Base-by-base conservation (phyloP, 1,284 basidiomycete species). In the Sporisorium exsertum region DNA sequence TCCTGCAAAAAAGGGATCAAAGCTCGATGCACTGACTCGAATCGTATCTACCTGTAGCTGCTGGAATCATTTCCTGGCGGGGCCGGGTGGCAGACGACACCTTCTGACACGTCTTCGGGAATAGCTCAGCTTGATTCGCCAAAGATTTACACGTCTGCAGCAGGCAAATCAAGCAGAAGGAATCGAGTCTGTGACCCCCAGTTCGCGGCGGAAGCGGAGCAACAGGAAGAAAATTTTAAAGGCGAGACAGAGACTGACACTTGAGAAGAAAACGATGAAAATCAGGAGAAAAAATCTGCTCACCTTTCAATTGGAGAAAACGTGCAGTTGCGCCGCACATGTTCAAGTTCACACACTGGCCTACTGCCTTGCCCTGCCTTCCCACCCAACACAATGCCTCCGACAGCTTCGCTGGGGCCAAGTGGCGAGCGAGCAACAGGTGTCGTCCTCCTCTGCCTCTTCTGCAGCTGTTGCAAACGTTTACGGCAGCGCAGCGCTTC, bases 1-100 rank as follows among this genome's bases (percentile, higher is more conserved):
- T 26, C 4, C 18, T 37, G 20, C 9, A n/a, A 8, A 2, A 20
- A 26, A 6, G 16, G 16, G 24, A 5, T 3, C 13, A 9, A 15
- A 15, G 46, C 16, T 47, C 16, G 15, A 16, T 20, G 24, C 7
- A 47, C 46, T 49, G 56, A 58, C 56, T 58, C 56, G 56, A 58
- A 18, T 18, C 13, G n/a, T 26, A 1, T 22, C 45, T 26, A 22
- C 27, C 18, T 4, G 12, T 43, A 3, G 42, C 5, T n/a, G n/a
- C n/a, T n/a, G n/a, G n/a, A n/a, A n/a, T n/a, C n/a, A n/a, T n/a
- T n/a, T n/a, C n/a, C n/a, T n/a, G n/a, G n/a, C n/a, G n/a, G n/a
- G n/a, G n/a, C n/a, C 0, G 57, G 4, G 33, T 65, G 68, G 62
- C 63, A 62, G 58, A 71, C 68, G 68, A 71, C 68, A 71, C 63